Evolutionary conservation across 2,329 filamentous ascomycete genomes (phyloP).

Genomic region (Triangularia setosa): DNA sequence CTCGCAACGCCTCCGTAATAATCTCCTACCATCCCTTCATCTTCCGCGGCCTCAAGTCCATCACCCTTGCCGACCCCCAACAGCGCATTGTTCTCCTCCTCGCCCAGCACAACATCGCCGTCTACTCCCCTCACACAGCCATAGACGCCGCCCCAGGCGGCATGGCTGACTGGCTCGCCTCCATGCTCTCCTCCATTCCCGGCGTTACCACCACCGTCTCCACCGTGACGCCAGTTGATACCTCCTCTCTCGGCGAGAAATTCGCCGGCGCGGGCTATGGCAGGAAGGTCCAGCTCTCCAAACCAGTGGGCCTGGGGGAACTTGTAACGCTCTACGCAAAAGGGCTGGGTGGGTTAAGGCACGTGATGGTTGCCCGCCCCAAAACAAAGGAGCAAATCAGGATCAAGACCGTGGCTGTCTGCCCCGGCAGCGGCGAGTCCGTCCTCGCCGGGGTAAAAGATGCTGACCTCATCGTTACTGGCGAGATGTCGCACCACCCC

Average conservation of each 20-base stretch:
- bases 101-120: constrained; percentile 81
- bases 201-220: constrained; percentile 34
- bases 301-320: constrained; percentile 37
- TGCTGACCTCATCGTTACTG: constrained; percentile 83
- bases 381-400: constrained; percentile 23
- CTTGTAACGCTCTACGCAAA: constrained; percentile 56
- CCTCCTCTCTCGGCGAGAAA: constrained; percentile 37
- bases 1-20: constrained; percentile 69
- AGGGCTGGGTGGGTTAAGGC: constrained; percentile 60
- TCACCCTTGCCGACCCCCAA: constrained; percentile 80
- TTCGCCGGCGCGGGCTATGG: constrained; percentile 52
- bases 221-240: constrained; percentile 43
- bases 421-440: constrained; percentile 80
- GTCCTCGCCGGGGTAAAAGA: constrained; percentile 61
- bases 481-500: constrained; percentile 91
- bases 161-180: constrained; percentile 90
- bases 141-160: constrained; percentile 82
- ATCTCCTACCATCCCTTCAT: constrained; percentile 97
- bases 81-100: constrained; percentile 80
- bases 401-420: constrained; percentile 70
- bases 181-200: constrained; percentile 64
- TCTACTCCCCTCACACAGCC: constrained; percentile 90
- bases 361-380: constrained; percentile 36
- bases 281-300: constrained; percentile 41
- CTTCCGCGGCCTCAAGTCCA: constrained; percentile 84